Conservation (phyloP, 768 basidiomycete species). For the Serendipita sp. region DNA sequence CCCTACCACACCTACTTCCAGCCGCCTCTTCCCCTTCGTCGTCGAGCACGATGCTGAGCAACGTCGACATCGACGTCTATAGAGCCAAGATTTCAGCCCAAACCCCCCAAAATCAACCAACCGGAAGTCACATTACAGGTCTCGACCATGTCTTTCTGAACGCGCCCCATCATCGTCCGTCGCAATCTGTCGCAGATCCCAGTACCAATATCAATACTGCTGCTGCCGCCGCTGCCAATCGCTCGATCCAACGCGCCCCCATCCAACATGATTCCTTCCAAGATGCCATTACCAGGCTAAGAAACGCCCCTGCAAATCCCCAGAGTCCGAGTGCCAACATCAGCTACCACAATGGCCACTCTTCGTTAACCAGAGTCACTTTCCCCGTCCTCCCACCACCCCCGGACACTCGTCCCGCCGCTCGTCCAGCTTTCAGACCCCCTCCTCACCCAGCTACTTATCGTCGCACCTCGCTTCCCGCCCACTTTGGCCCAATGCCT, state of each 20-base stretch:
- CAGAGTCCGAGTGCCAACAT: too few species aligned
- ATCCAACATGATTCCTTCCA: slow-evolving; percentile 4
- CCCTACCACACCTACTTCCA: background rate
- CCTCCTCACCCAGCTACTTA: slow-evolving; percentile 2
- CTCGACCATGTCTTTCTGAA: slow-evolving; percentile 6
- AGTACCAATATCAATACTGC: background rate
- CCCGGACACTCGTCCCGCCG: background rate
- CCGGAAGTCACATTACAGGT: slow-evolving; percentile 3
- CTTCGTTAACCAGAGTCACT: background rate
- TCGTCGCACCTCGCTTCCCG: background rate
- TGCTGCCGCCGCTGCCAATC: background rate
- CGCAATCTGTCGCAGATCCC: background rate
- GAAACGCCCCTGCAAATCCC: background rate
- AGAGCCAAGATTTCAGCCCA: slow-evolving; percentile 5
- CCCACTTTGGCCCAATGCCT: background rate
- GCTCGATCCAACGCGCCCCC: background rate
- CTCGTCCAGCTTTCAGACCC: slow-evolving; percentile 1
- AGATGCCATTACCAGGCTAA: slow-evolving; percentile 1
- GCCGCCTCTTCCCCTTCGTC: background rate
- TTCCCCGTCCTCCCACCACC: slow-evolving; percentile 3
- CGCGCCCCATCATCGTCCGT: background rate
- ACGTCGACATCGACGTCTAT: background rate
- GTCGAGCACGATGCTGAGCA: background rate
- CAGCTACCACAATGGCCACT: background rate
- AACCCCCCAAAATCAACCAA: background rate